phyloP scores from a whole-genome alignment of 257 asterid species.

The Solanum habrochaites region DNA sequence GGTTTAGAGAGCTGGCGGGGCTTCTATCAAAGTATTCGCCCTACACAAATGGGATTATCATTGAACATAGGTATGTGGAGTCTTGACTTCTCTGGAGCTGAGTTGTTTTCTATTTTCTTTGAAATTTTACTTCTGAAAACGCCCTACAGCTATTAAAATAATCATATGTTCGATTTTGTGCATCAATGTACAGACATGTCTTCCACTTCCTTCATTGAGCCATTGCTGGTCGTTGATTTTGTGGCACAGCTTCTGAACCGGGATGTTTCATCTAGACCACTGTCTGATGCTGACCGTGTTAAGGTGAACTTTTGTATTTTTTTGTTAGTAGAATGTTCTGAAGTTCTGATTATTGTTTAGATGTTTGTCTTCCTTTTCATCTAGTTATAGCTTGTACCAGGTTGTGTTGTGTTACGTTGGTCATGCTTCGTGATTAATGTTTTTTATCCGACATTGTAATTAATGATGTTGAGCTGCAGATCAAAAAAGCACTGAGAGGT shows the following conservation, averaged over 20 bases:
- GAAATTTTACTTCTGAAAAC: not conserved
- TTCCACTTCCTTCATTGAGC: slow-evolving; percentile 93
- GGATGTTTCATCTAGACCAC: slow-evolving; percentile 63
- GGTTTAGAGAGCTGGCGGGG: slow-evolving; percentile 99
- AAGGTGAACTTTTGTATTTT: slow-evolving; percentile 36
- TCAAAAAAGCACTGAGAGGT: slow-evolving; percentile 91
- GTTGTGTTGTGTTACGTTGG: not conserved
- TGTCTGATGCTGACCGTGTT: slow-evolving; percentile 91
- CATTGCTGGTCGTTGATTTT: slow-evolving; percentile 81
- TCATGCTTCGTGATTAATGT: not conserved
- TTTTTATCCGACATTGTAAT: not conserved
- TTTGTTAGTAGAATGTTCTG: not conserved
- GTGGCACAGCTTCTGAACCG: slow-evolving; percentile 76
- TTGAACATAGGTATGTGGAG: slow-evolving; percentile 61
- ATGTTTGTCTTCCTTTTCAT: not conserved
- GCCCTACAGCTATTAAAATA: not conserved
- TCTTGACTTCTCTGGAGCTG: not conserved
- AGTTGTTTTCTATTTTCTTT: not conserved
- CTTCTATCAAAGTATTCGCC: slow-evolving; percentile 93
- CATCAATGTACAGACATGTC: slow-evolving; percentile 68
- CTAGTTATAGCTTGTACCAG: not conserved
- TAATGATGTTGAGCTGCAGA: slow-evolving; percentile 26
- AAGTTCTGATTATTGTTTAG: not conserved
- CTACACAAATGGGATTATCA: slow-evolving; percentile 96
- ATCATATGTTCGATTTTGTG: not conserved